phyloP scores from a whole-genome alignment of 2,329 filamentous ascomycete genomes.

The Fusarium ramigenum region DNA sequence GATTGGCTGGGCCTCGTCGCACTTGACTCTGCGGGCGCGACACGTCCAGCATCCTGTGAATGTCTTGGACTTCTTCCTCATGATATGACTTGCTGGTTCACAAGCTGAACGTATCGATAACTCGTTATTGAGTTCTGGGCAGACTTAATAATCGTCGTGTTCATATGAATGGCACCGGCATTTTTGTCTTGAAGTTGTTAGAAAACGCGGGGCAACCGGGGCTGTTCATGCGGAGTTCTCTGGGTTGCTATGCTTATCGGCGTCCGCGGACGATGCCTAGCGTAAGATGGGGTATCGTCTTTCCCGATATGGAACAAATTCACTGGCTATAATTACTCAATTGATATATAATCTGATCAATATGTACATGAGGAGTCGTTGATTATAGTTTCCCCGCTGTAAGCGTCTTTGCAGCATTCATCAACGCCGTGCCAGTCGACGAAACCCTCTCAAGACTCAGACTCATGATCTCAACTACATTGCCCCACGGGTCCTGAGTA shows the following conservation, averaged over 20 bases:
- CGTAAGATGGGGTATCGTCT: not conserved
- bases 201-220: not conserved
- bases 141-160: no score
- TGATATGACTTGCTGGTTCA: not conserved
- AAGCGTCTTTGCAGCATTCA: not conserved
- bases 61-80: not conserved
- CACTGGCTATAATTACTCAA: rapidly evolving
- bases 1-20: not conserved
- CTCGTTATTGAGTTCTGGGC: no score
- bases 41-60: not conserved
- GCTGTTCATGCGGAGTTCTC: not conserved
- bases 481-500: not conserved
- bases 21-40: not conserved
- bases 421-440: not conserved
- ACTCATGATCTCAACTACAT: not conserved
- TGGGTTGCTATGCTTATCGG: not conserved
- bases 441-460: not conserved
- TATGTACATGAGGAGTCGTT: no score
- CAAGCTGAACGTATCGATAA: rapidly evolving
- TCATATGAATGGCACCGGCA: no score
- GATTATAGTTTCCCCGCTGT: not conserved
- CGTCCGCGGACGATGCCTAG: not conserved
- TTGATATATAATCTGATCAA: no score
- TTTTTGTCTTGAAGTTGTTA: no score
- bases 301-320: not conserved